Conservation (phyloP, 768 basidiomycete genomes). For the Rhodotorula paludigena region DNA sequence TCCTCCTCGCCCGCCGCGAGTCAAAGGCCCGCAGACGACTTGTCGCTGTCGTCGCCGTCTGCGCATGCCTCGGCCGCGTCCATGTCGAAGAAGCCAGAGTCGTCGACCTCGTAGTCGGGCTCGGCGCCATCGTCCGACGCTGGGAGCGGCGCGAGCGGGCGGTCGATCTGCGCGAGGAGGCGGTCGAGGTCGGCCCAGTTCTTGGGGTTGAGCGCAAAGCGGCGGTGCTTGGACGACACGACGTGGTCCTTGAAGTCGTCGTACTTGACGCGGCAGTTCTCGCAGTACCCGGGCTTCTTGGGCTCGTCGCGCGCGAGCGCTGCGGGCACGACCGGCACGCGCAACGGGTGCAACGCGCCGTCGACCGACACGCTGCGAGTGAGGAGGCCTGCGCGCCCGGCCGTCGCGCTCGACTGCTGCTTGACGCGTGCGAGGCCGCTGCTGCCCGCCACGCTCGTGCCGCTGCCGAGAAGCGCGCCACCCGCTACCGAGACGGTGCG, state of each 20-base stretch:
- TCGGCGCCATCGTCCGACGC: too few species aligned
- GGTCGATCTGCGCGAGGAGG: constrained; percentile 61
- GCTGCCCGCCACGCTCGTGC: background rate
- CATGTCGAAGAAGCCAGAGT: constrained; percentile 24
- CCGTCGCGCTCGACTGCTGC: constrained; percentile 49
- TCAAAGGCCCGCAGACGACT: background rate
- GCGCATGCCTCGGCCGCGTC: background rate
- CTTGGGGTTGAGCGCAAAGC: constrained; percentile 68
- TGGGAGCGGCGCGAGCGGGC: constrained; percentile 42
- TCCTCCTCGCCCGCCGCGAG: background rate
- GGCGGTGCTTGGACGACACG: constrained; percentile 65
- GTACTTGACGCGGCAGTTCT: constrained; percentile 87
- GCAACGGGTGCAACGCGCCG: constrained; percentile 37
- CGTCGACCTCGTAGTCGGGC: background rate
- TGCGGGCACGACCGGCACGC: constrained; percentile 30
- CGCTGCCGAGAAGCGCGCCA: constrained; percentile 3
- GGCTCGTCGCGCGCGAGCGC: constrained; percentile 58
- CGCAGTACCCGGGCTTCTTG: constrained; percentile 92
- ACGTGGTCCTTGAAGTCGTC: constrained; percentile 81
- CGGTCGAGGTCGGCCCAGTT: constrained; percentile 77
- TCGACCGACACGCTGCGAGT: constrained; percentile 42
- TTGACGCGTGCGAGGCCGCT: constrained; percentile 11
- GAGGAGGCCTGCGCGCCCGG: constrained; percentile 45
- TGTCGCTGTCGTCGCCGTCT: background rate
- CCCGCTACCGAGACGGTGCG: constrained; percentile 36